Evolutionary conservation across 2,329 filamentous ascomycete genomes (phyloP), one percentile per base, ranked within the genome.

Genomic region (Xylariaceae sp.): DNA sequence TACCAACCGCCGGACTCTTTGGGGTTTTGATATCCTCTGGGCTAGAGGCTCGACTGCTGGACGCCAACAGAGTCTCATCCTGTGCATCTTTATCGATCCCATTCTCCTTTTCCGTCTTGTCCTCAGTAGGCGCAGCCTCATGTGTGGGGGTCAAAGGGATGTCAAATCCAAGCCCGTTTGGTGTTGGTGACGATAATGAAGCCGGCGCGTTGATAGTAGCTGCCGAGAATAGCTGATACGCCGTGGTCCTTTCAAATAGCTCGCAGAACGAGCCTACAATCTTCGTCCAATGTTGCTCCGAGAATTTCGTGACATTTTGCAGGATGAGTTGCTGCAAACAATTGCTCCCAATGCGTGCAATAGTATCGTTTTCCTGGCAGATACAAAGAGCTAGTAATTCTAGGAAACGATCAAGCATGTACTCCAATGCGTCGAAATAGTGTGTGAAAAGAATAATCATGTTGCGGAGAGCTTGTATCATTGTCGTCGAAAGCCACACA

Each of bases 381-480:
- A 99, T 98, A 64, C 93, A 99, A 10, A 98, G 79, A 3, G 89
- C 91, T 10, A 99, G 73, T 17, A 99, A 79, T 65, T 97, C 92
- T 29, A 99, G 71, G 66, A 98, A 97, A n/a, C 93, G 80, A 66
- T 96, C 90, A 16, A 99, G 79, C 93, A 99, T 98, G 64, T 95
- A 95, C 68, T 97, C 90, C 8, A 99, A 73, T 0, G 90, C 84
- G 48, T 94, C 88, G 55, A 98, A 99, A 68, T 97, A 98, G 67
- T 99, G 94, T 0, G 94, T 98, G 67, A 98, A 98, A 20, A 99
- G 79, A 1, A 89, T 92, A 58, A 99, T 97, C 88, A 98, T 95
- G 68, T 97, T 96, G 48, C 93, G 85, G 44, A 99, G 73, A 2
- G 93, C 93, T 66, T 99, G 93, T 33, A 99, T 98, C 88, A 99